These are phyloP conservation scores for Raphanus raphanistrum DNA, from an alignment of 345 rosid species.

Conservation along the genomic window DNA sequence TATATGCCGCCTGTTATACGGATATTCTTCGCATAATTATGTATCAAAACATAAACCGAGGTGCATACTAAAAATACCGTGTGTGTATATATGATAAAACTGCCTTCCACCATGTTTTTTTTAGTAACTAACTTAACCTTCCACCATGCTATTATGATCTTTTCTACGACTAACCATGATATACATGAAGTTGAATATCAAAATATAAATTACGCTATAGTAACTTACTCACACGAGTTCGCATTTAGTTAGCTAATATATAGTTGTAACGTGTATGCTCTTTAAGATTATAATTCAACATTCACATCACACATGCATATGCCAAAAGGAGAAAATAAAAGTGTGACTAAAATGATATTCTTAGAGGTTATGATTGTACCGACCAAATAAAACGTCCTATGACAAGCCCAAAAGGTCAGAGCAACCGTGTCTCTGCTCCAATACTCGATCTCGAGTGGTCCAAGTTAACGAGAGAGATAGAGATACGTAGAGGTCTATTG, in stretches of 20 bases:
- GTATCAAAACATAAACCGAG: constrained; percentile 2
- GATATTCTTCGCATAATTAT: constrained; percentile 26
- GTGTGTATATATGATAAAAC: neutral
- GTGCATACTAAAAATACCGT: constrained; percentile 16
- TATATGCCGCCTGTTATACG: constrained; percentile 25
- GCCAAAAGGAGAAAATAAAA: neutral
- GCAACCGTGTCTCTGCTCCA: constrained; percentile 6
- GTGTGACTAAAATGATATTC: constrained; percentile 2
- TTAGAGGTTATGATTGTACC: constrained; percentile 23
- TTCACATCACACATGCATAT: constrained; percentile 3
- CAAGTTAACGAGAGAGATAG: constrained; percentile 4
- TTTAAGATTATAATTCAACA: neutral
- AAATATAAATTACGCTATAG: neutral
- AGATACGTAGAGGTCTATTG: neutral
- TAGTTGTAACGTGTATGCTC: neutral
- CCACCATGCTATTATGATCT: neutral
- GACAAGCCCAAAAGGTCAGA: constrained; percentile 39
- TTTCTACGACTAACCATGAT: neutral
- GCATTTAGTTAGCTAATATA: neutral
- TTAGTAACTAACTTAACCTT: neutral
- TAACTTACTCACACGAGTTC: neutral
- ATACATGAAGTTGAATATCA: neutral
- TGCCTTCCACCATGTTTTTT: neutral
- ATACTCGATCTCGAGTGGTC: constrained; percentile 27
- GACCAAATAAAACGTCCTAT: constrained; percentile 33